Percentiles rank a stretch among this genome's conserved stretches.
phyloP scores from a whole-genome alignment of 331 rosid species.

The Rosa hybrid region DNA sequence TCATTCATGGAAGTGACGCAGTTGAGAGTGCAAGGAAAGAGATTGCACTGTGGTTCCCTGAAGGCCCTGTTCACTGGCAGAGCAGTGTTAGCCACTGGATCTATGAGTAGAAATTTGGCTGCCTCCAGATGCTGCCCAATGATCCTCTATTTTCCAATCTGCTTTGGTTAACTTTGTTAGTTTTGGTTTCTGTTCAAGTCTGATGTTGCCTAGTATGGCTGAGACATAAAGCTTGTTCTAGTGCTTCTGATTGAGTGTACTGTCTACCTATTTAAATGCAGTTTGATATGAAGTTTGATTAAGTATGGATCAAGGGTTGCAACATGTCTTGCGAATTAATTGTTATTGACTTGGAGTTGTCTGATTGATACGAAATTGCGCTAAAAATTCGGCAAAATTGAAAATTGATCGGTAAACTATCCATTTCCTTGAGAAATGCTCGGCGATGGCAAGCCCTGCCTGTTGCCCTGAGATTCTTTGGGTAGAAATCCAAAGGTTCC shows the following conservation, averaged over 20 bases:
- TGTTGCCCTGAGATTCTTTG: too few relatives aligned
- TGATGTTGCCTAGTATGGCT: background rate
- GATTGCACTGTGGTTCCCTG: conserved; percentile 91
- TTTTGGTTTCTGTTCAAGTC: conserved; percentile 13
- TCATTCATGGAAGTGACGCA: conserved; percentile 94
- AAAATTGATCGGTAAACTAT: too few relatives aligned
- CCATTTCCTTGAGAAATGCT: too few relatives aligned
- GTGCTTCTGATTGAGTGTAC: conserved; percentile 14
- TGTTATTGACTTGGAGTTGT: too few relatives aligned
- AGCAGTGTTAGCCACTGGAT: conserved; percentile 81
- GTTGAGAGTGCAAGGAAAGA: conserved; percentile 84
- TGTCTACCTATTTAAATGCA: background rate
- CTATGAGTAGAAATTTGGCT: conserved; percentile 48
- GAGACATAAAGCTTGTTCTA: background rate
- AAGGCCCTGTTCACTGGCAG: conserved; percentile 73
- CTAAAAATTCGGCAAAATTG: too few relatives aligned
- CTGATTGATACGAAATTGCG: too few relatives aligned
- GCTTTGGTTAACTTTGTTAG: background rate
- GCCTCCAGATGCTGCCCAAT: background rate
- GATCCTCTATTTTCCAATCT: background rate
- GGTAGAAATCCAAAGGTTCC: background rate
- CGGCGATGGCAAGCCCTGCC: too few relatives aligned
- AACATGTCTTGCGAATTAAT: too few relatives aligned
- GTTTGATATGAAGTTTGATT: background rate
- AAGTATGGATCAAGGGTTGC: background rate